Evolutionary conservation across 2,329 filamentous ascomycete genomes (phyloP), one percentile per base, ranked within the genome.

Genomic region (Arthrobotrys sinensis): DNA sequence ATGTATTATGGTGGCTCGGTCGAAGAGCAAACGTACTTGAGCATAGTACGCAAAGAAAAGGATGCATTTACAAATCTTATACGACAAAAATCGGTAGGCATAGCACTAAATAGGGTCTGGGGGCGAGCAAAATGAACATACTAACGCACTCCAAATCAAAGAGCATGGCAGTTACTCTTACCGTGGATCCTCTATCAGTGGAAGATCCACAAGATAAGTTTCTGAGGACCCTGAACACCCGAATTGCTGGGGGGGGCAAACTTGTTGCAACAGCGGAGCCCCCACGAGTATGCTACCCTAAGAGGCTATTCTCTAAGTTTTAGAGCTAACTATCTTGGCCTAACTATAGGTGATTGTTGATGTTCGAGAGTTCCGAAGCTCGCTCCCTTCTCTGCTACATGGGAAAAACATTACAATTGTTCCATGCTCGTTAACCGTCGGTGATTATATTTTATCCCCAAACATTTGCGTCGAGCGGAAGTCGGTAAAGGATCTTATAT

Each of bases 1-100:
- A 90, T 98, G 87, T 98, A 97, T 85, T 99, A 99, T 80, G 92
- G 93, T 38, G 92, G 92, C 2, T 97, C 94, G 0, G 94, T 98
- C 0, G 95, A 99, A 85, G 96, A 99, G 84, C 95, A 98, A 84
- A 90, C 93, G 24, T 98, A 97, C 83, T 88, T 98, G 1, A 93
- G 93, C 21, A 90, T 91, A 0, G 93, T 98, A 1, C 90, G 96
- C n/a, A 89, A 93, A 75, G 96, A 99, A 83, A 99, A 99, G 84
- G 96, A 99, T 83, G 91, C 94, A 0, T 99, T 99, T 82, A 97
- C 95, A 1, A 93, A 92, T 80, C 88, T 98, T 34, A 98, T 99
- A 86, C 94, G 93, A 81, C 96, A 99, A 85, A 93, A 95, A 77
- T 93, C 93, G 52, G 86, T 87, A 84, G 82, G 85, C n/a, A 4